Conservation (phyloP, 108 stramenopile species). For the Schizochytrium sp. region DNA sequence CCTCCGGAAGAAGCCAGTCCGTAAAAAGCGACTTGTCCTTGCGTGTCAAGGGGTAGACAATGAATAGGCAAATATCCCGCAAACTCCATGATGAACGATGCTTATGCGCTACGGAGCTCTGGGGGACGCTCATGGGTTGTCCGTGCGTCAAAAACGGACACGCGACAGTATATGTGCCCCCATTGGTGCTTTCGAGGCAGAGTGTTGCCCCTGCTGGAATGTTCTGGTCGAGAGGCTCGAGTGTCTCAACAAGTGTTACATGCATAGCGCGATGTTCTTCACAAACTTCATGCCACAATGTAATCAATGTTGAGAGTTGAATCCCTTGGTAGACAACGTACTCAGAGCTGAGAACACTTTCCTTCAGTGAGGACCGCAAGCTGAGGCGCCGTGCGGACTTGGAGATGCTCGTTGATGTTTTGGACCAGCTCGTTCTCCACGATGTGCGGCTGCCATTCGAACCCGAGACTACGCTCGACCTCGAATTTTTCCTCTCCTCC, state of each 20-base stretch:
- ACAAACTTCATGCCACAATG: not conserved
- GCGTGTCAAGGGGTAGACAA: not conserved
- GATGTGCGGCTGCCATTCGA: not conserved
- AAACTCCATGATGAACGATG: not conserved
- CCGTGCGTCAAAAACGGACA: not conserved
- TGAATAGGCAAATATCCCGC: not conserved
- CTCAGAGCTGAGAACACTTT: not conserved
- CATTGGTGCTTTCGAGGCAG: not conserved
- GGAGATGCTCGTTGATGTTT: not conserved
- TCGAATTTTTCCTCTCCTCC: conserved; percentile 13
- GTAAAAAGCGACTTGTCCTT: not conserved
- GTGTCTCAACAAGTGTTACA: not conserved
- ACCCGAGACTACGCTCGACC: not conserved
- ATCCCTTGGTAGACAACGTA: not conserved
- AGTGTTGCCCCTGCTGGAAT: not conserved
- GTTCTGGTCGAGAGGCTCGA: not conserved
- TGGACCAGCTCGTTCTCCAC: conserved; percentile 17
- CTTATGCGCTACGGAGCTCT: not conserved
- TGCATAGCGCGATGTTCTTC: not conserved
- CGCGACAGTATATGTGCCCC: not conserved
- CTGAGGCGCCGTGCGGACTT: not conserved
- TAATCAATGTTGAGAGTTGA: not conserved
- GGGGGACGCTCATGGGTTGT: not conserved
- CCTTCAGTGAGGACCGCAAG: not conserved
- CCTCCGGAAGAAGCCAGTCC: conserved; percentile 31